Conservation (phyloP, 768 basidiomycete genomes). For the Lactifluus hygrophoroides region DNA sequence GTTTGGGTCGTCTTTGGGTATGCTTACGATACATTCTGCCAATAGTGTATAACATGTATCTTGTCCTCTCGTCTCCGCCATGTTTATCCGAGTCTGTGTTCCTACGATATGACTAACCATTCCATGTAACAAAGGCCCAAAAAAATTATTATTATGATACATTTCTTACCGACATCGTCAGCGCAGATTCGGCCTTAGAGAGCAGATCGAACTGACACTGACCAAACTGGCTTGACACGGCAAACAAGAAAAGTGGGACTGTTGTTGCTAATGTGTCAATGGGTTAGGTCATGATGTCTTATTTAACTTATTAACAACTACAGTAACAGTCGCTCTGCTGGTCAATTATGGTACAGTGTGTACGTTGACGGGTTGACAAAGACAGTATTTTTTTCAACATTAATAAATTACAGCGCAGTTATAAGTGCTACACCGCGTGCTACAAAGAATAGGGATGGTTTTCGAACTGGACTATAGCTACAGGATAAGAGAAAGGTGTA, state of each 20-base stretch:
- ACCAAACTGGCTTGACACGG: background rate
- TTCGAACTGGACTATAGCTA: background rate
- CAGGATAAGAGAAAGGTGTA: background rate
- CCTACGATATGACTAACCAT: background rate
- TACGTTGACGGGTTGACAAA: background rate
- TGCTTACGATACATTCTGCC: constrained; percentile 1
- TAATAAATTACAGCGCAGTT: background rate
- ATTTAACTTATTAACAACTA: no score
- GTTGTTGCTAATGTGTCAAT: background rate
- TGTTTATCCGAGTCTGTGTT: background rate
- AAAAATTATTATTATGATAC: background rate
- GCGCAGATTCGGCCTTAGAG: background rate
- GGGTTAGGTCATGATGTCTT: background rate
- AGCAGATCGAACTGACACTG: background rate
- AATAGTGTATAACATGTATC: background rate
- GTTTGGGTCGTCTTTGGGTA: background rate
- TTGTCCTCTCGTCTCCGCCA: background rate
- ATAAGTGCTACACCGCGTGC: background rate
- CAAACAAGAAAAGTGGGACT: background rate
- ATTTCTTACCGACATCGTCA: background rate
- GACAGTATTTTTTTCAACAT: background rate
- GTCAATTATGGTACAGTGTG: background rate
- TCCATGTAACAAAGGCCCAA: background rate
- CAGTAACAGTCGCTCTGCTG: no score
- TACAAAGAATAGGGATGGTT: background rate